These are phyloP conservation scores for Suhomyces bokatorum DNA, from an alignment of 1,139 yeast genomes.

Conservation along the genomic window DNA sequence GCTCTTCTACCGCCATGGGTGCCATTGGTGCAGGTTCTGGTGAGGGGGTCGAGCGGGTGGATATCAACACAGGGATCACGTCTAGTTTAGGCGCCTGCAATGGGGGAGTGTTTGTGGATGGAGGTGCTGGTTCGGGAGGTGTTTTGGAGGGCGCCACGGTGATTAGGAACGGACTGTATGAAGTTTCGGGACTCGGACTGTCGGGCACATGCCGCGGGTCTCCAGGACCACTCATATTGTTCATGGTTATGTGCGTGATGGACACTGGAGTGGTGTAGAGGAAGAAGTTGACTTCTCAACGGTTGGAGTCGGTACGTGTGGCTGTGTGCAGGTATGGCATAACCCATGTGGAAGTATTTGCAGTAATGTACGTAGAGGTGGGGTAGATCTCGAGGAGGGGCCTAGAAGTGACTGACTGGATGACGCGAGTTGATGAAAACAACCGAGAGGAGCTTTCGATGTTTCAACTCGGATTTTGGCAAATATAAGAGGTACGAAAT, in stretches of 20 bases:
- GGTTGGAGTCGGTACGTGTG: background rate
- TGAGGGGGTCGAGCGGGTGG: background rate
- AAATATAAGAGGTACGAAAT: background rate
- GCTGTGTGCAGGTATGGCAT: no score
- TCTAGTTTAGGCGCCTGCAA: no score
- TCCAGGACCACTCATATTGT: background rate
- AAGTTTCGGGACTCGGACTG: background rate
- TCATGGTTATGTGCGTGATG: background rate
- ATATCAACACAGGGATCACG: background rate
- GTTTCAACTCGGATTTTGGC: background rate
- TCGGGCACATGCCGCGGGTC: background rate
- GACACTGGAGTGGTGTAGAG: background rate
- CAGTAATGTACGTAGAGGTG: no score
- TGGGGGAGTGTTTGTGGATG: no score
- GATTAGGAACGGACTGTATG: background rate
- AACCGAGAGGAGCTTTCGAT: no score
- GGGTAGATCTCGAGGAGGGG: no score
- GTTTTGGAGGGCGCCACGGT: no score
- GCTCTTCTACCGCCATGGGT: slow-evolving; percentile 1
- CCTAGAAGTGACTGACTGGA: no score
- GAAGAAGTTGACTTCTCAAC: slow-evolving; percentile 1
- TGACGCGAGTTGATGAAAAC: no score
- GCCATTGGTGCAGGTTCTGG: background rate
- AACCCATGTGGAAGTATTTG: no score
- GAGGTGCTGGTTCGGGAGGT: no score